Evolutionary conservation across 306 rosid species (phyloP).

Genomic region (Prinsepia uniflora): DNA sequence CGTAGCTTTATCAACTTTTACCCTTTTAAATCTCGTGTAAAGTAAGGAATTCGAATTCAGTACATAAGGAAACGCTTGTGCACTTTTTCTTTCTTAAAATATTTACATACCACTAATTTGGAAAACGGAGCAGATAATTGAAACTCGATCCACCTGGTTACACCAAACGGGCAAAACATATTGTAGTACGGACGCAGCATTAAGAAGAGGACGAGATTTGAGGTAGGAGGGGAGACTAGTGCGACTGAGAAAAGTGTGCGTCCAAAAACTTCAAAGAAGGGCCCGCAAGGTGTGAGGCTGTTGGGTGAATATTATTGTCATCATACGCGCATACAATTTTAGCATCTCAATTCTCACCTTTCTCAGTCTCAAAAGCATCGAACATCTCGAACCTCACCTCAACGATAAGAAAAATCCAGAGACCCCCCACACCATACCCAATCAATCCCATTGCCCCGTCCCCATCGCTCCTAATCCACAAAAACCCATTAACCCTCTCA

Average conservation of each 20-base stretch:
- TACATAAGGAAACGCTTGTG: no score
- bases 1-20: no score
- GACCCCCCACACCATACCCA: constrained; percentile 41
- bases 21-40: no score
- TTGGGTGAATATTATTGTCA: background rate
- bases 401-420: constrained; percentile 71
- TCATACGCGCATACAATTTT: background rate
- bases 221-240: background rate
- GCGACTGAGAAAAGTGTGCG: background rate
- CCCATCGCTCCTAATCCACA: constrained; percentile 43
- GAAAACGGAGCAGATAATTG: no score
- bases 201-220: background rate
- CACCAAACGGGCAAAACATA: no score
- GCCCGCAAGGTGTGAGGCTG: background rate
- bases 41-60: no score
- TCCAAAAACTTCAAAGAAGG: background rate
- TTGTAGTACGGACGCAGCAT: background rate
- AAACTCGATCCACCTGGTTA: no score
- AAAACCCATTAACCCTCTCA: constrained; percentile 12
- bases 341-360: background rate
- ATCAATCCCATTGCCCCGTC: constrained; percentile 50
- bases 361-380: constrained; percentile 31
- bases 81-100: no score
- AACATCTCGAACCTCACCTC: constrained; percentile 71
- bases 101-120: no score